Percentiles rank a stretch among this genome's conserved stretches.
Evolutionary conservation across 306 rosid genomes (phyloP).

Genomic region (Spatholobus suberectus): DNA sequence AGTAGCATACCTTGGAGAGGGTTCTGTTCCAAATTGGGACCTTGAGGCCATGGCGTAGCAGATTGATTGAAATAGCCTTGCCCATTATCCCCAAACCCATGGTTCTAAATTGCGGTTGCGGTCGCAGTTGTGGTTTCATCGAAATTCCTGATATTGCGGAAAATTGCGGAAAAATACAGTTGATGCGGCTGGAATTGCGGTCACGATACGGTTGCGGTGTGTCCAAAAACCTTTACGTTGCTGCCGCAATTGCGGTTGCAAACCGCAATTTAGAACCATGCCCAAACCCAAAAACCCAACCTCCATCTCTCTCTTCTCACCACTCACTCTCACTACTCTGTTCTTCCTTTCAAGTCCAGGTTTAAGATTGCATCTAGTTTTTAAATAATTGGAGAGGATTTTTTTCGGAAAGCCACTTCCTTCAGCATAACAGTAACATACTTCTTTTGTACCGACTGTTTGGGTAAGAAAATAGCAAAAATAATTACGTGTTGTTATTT

Average conservation of each 20-base stretch:
- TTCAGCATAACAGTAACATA: background rate
- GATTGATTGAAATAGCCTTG: conserved; percentile 74
- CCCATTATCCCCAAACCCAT: conserved; percentile 99
- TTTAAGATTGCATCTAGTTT: too few species aligned
- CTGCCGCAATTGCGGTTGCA: too few species aligned
- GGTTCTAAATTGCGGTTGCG: too few species aligned
- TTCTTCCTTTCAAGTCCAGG: background rate
- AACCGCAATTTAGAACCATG: too few species aligned
- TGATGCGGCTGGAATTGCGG: too few species aligned
- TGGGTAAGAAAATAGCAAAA: background rate
- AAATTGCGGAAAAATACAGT: too few species aligned
- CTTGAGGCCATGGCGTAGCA: conserved; percentile 71
- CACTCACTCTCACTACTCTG: background rate
- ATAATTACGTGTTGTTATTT: too few species aligned
- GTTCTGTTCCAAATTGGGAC: conserved; percentile 91
- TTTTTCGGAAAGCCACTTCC: background rate
- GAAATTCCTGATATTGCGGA: too few species aligned
- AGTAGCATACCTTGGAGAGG: conserved; percentile 64
- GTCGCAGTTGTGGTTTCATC: too few species aligned
- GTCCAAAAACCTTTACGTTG: too few species aligned
- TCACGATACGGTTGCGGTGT: too few species aligned
- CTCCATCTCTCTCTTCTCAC: conserved; percentile 55
- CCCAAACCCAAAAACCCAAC: conserved; percentile 81
- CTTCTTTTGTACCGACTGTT: background rate
- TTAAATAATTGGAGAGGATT: too few species aligned